Percentiles rank a stretch among this genome's conserved stretches.
Evolutionary conservation across 1,139 yeast genomes (phyloP).

Genomic region (Entelexis paramagnoliae): DNA sequence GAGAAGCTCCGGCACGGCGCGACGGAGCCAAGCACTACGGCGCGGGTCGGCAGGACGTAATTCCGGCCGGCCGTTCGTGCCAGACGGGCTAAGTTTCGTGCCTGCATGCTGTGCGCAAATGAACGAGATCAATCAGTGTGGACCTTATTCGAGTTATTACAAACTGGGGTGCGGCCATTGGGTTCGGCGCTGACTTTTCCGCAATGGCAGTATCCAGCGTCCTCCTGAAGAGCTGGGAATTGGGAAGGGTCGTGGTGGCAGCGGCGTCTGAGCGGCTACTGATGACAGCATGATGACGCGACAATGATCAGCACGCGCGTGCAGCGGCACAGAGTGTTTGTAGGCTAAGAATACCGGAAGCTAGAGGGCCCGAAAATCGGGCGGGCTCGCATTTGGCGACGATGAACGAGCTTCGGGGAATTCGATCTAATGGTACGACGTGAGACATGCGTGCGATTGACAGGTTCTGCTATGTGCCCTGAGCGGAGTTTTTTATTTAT

Average conservation of each 20-base stretch:
- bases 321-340: too few species aligned
- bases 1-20: background rate
- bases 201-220: background rate
- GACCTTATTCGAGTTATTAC: too few species aligned
- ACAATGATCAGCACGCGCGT: too few species aligned
- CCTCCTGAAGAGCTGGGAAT: too few species aligned
- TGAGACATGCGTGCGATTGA: too few species aligned
- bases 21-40: background rate
- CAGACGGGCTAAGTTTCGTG: background rate
- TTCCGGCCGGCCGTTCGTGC: background rate
- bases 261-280: too few species aligned
- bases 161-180: background rate
- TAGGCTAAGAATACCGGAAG: background rate
- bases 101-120: background rate
- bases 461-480: too few species aligned
- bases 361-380: background rate
- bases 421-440: too few species aligned
- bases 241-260: too few species aligned
- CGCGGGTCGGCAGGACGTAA: background rate
- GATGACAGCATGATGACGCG: background rate
- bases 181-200: background rate
- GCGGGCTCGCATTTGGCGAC: too few species aligned
- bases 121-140: background rate
- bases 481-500: too few species aligned
- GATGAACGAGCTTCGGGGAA: too few species aligned